Conservation (phyloP, 768 basidiomycete genomes). For the Boletus pseudo-olivaceus region DNA sequence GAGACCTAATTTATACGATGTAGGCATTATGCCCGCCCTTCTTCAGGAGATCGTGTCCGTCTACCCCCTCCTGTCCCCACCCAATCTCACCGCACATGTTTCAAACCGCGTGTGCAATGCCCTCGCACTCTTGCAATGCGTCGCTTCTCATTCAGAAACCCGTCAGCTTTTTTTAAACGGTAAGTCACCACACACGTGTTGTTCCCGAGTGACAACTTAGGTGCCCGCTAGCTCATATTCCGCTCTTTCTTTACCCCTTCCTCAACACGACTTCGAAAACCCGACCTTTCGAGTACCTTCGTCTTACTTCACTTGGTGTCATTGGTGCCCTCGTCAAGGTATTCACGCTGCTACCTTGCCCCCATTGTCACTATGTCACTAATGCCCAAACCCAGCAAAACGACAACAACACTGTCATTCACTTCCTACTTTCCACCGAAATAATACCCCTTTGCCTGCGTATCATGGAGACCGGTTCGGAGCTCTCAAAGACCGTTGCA, state of each 20-base stretch:
- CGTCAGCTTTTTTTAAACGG: constrained; percentile 93
- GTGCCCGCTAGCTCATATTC: constrained; percentile 81
- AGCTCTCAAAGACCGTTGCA: constrained; percentile 97
- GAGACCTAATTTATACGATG: background rate
- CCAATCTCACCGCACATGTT: constrained; percentile 93
- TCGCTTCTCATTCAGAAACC: constrained; percentile 96
- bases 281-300: constrained; percentile 97
- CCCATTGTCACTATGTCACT: constrained; percentile 10
- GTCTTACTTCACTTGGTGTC: constrained; percentile 98
- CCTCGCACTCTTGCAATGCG: constrained; percentile 94
- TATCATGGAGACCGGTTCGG: constrained; percentile 99
- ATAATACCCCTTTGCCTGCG: constrained; percentile 98
- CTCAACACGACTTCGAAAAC: constrained; percentile 99
- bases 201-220: background rate
- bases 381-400: constrained; percentile 71
- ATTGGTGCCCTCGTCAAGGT: constrained; percentile 99
- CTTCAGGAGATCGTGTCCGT: constrained; percentile 98
- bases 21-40: constrained; percentile 96
- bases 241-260: constrained; percentile 93
- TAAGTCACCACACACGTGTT: constrained; percentile 29
- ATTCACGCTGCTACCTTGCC: constrained; percentile 15
- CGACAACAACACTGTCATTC: constrained; percentile 98
- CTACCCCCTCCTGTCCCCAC: constrained; percentile 92
- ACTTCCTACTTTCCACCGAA: constrained; percentile 97
- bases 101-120: constrained; percentile 99